phyloP scores from a whole-genome alignment of 2,329 filamentous ascomycete genomes.

The Alternaria hordeiaustralica region DNA sequence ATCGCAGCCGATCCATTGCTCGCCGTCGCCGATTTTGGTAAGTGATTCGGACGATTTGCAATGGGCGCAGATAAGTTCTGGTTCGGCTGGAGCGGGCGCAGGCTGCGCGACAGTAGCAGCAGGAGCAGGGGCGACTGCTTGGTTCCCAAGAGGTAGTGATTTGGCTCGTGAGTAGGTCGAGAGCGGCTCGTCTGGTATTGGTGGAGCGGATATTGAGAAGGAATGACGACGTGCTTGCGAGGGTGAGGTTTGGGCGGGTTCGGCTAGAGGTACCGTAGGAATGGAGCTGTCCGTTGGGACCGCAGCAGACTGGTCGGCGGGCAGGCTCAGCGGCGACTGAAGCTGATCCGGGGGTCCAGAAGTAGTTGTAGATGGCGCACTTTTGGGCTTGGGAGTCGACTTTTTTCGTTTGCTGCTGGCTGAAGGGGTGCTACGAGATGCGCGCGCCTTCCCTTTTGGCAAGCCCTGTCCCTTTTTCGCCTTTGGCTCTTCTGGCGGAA shows the following conservation, averaged over 20 bases:
- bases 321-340: conserved; percentile 44
- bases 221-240: conserved; percentile 39
- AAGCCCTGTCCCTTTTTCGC: conserved; percentile 50
- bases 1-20: conserved; percentile 72
- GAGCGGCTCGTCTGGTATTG: conserved; percentile 6
- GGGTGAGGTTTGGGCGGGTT: conserved; percentile 6
- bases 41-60: conserved; percentile 64
- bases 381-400: conserved; percentile 44
- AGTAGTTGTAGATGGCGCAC: conserved; percentile 19
- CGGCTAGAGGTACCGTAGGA: conserved; percentile 12
- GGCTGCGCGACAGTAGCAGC: conserved; percentile 9
- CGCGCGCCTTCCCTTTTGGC: conserved; percentile 56
- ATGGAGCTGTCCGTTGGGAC: conserved; percentile 7
- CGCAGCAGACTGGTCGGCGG: conserved; percentile 30
- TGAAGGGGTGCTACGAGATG: conserved; percentile 44
- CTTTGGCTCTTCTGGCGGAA: conserved; percentile 35
- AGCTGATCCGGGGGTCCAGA: conserved; percentile 35
- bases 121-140: conserved; percentile 19
- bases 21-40: conserved; percentile 59
- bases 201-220: conserved; percentile 26
- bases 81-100: conserved; percentile 30
- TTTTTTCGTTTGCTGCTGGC: conserved; percentile 50
- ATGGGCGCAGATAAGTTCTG: conserved; percentile 60
- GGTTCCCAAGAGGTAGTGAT: conserved; percentile 41
- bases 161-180: conserved; percentile 28